Evolutionary conservation across 176 grass and related monocot genomes (phyloP).

Genomic region (Alopecurus myosuroides): DNA sequence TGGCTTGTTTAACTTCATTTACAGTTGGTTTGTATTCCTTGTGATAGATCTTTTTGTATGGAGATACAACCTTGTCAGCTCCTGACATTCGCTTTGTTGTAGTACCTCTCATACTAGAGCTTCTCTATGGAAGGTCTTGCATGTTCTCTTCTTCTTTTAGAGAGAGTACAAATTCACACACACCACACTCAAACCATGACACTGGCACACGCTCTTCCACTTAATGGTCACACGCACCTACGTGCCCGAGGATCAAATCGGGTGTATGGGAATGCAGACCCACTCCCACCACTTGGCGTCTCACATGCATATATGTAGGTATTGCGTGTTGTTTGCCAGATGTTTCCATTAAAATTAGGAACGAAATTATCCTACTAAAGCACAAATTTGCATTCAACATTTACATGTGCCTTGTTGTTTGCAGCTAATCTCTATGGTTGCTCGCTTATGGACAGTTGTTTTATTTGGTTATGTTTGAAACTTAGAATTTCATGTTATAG

Average conservation of each 20-base stretch:
- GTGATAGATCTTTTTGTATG: not conserved
- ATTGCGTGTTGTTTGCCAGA: not conserved
- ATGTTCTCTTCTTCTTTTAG: not conserved
- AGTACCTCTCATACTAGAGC: not conserved
- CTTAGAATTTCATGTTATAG: constrained; percentile 34
- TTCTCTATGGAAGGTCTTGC: not conserved
- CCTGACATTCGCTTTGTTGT: not conserved
- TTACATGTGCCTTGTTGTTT: not conserved
- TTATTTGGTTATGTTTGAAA: not conserved
- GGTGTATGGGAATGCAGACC: not conserved
- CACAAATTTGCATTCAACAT: not conserved
- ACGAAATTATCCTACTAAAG: not conserved
- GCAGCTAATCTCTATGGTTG: not conserved
- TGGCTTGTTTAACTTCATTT: not conserved
- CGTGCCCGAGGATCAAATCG: not conserved
- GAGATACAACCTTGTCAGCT: not conserved
- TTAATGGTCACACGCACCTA: not conserved
- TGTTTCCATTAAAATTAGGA: not conserved
- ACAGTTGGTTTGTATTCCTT: not conserved
- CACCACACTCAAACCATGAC: not conserved
- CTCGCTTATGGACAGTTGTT: not conserved
- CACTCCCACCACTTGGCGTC: not conserved
- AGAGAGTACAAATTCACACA: not conserved
- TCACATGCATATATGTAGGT: not conserved
- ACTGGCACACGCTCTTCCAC: not conserved